A percentile compares a stretch with the other conserved stretches of the same genome.
Conservation (phyloP, 2,329 filamentous ascomycete species). For the Aspergillus oerlinghausenensis region DNA sequence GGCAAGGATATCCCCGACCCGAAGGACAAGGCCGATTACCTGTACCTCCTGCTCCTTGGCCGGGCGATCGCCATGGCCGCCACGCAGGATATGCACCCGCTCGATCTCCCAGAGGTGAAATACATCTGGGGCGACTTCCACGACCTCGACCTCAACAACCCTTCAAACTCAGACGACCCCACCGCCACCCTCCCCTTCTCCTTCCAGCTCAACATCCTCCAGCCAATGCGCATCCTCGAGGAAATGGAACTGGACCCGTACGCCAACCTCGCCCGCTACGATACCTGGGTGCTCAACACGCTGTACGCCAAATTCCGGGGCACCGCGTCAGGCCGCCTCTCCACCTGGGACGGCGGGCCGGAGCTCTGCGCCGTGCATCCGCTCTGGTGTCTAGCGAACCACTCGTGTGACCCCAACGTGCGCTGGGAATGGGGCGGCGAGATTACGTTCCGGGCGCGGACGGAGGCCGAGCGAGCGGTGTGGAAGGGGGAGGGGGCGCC, state of each 20-base stretch:
- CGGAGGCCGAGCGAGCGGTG: constrained; percentile 30
- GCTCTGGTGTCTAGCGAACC: constrained; percentile 93
- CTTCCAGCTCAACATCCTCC: constrained; percentile 56
- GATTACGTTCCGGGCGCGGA: constrained; percentile 36
- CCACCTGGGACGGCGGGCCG: constrained; percentile 69
- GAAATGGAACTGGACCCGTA: constrained; percentile 62
- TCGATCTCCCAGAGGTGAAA: constrained; percentile 57
- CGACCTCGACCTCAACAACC: constrained; percentile 20
- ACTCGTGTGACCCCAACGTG: constrained; percentile 93
- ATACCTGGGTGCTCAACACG: constrained; percentile 71
- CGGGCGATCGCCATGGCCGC: constrained; percentile 58
- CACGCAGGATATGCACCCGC: constrained; percentile 54
- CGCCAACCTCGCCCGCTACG: constrained; percentile 37
- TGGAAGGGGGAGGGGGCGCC: constrained; percentile 25
- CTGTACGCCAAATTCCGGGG: constrained; percentile 90
- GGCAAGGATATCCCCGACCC: constrained; percentile 54
- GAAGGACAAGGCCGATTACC: constrained; percentile 54
- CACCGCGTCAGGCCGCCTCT: constrained; percentile 82
- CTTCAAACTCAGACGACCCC: constrained; percentile 12
- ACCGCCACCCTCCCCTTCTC: constrained; percentile 54
- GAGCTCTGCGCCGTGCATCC: constrained; percentile 93
- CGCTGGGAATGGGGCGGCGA: constrained; percentile 78
- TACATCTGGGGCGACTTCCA: constrained; percentile 64
- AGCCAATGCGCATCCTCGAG: constrained; percentile 57
- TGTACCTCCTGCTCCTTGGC: constrained; percentile 57